phyloP scores from a whole-genome alignment of 2,329 filamentous ascomycete genomes.

The Epicoccum sorghinum region DNA sequence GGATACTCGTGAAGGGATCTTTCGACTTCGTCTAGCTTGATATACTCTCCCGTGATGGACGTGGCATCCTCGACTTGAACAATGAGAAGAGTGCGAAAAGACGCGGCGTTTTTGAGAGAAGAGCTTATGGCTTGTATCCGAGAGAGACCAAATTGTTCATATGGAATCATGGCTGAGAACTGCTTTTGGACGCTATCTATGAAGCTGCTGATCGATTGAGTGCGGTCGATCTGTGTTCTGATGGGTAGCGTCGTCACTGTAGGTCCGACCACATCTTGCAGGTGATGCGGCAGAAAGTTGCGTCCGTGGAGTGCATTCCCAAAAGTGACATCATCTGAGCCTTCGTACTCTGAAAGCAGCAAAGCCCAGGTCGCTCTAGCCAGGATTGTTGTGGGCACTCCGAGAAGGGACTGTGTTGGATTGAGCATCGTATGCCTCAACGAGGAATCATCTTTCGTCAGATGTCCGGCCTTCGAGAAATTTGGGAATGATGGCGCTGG shows the following conservation, averaged over 20 bases:
- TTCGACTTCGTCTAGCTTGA: not conserved
- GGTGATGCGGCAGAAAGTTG: not conserved
- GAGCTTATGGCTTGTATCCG: not conserved
- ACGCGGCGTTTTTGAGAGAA: not conserved
- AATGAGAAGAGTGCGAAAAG: not conserved
- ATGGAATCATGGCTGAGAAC: constrained; percentile 1
- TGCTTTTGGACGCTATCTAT: not conserved
- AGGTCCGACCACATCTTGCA: constrained; percentile 1
- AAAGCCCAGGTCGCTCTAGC: constrained; percentile 3
- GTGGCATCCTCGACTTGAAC: not conserved
- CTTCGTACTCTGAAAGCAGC: not conserved
- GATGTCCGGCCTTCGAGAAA: not conserved
- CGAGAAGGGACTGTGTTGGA: not conserved
- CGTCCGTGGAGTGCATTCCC: constrained; percentile 1
- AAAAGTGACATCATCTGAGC: constrained; percentile 2
- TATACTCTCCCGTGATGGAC: not conserved
- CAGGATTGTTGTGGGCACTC: not conserved
- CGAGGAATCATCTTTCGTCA: not conserved
- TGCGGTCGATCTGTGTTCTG: not conserved
- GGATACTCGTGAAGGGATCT: constrained; percentile 5
- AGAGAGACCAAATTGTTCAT: constrained; percentile 2
- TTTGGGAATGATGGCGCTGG: constrained; percentile 1
- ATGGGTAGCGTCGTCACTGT: constrained; percentile 1
- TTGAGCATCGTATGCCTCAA: not conserved
- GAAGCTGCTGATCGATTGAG: not conserved